Conservation (phyloP, 2,329 filamentous ascomycete species). For the Monosporascus cannonballus region DNA sequence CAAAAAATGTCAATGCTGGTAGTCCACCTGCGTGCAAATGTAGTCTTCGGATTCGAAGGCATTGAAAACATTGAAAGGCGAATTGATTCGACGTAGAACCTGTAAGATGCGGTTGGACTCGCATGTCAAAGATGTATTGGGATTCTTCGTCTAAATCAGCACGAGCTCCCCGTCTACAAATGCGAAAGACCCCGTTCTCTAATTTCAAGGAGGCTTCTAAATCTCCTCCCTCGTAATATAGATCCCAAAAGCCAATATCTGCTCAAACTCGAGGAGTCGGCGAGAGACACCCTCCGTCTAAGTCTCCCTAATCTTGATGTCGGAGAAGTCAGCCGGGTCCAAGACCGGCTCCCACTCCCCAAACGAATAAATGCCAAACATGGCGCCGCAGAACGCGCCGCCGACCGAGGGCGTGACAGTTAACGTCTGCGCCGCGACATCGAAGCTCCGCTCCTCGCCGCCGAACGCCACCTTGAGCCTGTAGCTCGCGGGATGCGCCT, state of each 20-base stretch:
- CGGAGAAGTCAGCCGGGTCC: conserved; percentile 24
- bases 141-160: no score
- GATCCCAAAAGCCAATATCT: not conserved
- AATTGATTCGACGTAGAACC: no score
- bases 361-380: conserved; percentile 26
- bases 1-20: no score
- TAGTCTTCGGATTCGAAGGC: no score
- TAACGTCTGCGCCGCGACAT: conserved; percentile 13
- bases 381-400: conserved; percentile 23
- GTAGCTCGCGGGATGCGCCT: conserved; percentile 12
- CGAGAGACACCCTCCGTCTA: not conserved
- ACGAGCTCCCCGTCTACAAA: no score
- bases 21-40: no score
- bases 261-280: not conserved
- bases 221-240: no score
- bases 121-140: no score
- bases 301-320: conserved; percentile 9
- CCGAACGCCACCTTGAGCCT: conserved; percentile 9
- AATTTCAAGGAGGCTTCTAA: no score
- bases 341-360: conserved; percentile 24
- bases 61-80: no score
- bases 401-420: conserved; percentile 24
- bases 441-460: not conserved
- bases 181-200: no score
- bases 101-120: no score